Evolutionary conservation across 2,329 filamentous ascomycete species (phyloP).

Genomic region (Xylaria sp.): DNA sequence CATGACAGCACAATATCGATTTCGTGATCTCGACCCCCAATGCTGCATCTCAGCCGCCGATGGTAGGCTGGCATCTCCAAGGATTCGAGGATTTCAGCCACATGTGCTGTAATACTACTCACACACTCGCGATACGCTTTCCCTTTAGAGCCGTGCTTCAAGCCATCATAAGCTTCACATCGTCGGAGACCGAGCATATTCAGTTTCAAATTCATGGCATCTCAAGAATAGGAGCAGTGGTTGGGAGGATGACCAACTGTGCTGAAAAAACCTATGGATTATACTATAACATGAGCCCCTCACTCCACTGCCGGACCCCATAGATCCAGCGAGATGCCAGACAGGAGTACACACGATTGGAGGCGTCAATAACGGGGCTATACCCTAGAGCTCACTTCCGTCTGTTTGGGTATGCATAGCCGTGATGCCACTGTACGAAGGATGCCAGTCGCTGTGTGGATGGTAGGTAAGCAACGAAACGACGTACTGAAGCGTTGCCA

Average conservation of each 20-base stretch:
- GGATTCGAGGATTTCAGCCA: conserved; percentile 19
- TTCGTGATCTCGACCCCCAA: conserved; percentile 28
- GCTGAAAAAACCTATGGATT: background rate
- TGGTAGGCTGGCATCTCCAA: background rate
- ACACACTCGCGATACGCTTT: background rate
- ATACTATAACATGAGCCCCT: background rate
- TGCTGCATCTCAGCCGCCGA: conserved; percentile 11
- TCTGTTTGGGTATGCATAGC: conserved; percentile 18
- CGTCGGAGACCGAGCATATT: conserved; percentile 8
- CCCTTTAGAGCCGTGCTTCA: background rate
- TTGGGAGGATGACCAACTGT: background rate
- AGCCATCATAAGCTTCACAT: conserved; percentile 15
- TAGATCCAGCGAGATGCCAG: background rate
- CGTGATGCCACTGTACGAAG: conserved; percentile 16
- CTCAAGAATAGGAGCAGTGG: background rate
- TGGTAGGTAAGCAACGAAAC: conserved; percentile 2
- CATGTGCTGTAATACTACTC: background rate
- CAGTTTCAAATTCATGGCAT: background rate
- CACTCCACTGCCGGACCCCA: background rate
- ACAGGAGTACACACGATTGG: background rate
- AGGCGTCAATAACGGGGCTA: conserved; percentile 8
- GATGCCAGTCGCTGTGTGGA: background rate
- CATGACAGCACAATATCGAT: conserved; percentile 35
- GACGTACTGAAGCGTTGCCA: background rate
- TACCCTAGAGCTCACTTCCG: background rate